phyloP scores from a whole-genome alignment of 805 yeast species.

The Novakomyces olei region DNA sequence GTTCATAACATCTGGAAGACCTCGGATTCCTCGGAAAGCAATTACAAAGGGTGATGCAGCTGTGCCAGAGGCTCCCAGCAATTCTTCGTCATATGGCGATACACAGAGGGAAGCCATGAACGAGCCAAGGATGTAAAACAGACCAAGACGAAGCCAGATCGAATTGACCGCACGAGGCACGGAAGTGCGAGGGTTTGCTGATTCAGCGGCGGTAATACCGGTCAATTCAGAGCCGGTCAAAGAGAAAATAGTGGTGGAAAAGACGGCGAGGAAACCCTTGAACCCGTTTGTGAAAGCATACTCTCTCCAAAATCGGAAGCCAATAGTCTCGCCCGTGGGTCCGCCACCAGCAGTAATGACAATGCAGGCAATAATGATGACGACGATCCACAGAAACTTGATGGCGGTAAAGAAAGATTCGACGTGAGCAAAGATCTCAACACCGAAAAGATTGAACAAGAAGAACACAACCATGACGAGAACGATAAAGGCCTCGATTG shows the following conservation, averaged over 20 bases:
- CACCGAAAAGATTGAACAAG: slow-evolving; percentile 24
- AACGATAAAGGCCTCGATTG: slow-evolving; percentile 25
- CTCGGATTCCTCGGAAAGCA: slow-evolving; percentile 38
- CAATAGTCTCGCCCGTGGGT: slow-evolving; percentile 42
- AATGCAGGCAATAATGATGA: slow-evolving; percentile 40
- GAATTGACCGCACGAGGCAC: slow-evolving; percentile 59
- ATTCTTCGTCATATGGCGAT: too few species aligned
- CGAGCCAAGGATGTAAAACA: slow-evolving; percentile 57
- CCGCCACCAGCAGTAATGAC: slow-evolving; percentile 54
- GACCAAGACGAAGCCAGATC: slow-evolving; percentile 57
- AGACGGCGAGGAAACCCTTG: slow-evolving; percentile 37
- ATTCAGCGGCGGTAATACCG: slow-evolving; percentile 61
- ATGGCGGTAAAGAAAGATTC: slow-evolving; percentile 37
- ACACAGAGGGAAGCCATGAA: too few species aligned
- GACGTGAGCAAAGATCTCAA: slow-evolving; percentile 23
- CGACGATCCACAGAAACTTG: slow-evolving; percentile 43
- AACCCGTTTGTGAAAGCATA: slow-evolving; percentile 27
- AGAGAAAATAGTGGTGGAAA: slow-evolving; percentile 42
- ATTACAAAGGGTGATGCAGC: slow-evolving; percentile 52
- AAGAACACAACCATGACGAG: slow-evolving; percentile 21
- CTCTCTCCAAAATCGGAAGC: slow-evolving; percentile 40
- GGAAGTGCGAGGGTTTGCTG: slow-evolving; percentile 40
- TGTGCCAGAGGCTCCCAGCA: slow-evolving; percentile 26
- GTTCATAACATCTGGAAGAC: slow-evolving; percentile 57
- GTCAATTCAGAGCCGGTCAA: slow-evolving; percentile 59